Conservation (phyloP, 305 asterid genomes). For the Stenogyne calaminthoides region DNA sequence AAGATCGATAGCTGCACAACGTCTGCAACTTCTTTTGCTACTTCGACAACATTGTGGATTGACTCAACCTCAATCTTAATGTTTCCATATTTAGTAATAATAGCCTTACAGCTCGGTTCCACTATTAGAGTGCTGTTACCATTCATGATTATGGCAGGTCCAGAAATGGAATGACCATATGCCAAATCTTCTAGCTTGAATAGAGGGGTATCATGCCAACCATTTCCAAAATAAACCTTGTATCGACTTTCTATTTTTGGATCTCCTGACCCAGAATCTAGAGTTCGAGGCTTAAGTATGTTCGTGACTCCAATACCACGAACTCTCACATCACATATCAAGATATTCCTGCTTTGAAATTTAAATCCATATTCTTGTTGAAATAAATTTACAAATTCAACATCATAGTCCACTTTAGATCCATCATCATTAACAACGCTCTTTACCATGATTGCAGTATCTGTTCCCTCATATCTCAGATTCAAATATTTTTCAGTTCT, state of each 20-base stretch:
- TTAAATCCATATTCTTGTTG: constrained; percentile 92
- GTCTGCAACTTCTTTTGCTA: constrained; percentile 79
- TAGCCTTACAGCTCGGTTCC: constrained; percentile 80
- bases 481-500: constrained; percentile 77
- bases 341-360: constrained; percentile 73
- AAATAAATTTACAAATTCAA: constrained; percentile 74
- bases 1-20: constrained; percentile 96
- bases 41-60: constrained; percentile 34
- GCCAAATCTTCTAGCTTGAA: constrained; percentile 74
- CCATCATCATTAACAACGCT: constrained; percentile 53
- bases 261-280: constrained; percentile 45
- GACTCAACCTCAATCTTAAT: constrained; percentile 72
- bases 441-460: constrained; percentile 90
- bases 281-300: constrained; percentile 67
- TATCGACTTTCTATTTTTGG: constrained; percentile 51
- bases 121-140: constrained; percentile 95
- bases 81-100: constrained; percentile 77
- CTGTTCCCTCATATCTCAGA: constrained; percentile 95
- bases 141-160: constrained; percentile 92
- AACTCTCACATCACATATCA: constrained; percentile 88
- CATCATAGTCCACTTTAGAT: constrained; percentile 73
- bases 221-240: constrained; percentile 67
- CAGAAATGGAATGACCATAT: constrained; percentile 61
- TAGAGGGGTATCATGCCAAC: constrained; percentile 81
- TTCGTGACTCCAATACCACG: constrained; percentile 91